phyloP scores from a whole-genome alignment of 805 yeast genomes.

The Dipodascopsis uninucleata region DNA sequence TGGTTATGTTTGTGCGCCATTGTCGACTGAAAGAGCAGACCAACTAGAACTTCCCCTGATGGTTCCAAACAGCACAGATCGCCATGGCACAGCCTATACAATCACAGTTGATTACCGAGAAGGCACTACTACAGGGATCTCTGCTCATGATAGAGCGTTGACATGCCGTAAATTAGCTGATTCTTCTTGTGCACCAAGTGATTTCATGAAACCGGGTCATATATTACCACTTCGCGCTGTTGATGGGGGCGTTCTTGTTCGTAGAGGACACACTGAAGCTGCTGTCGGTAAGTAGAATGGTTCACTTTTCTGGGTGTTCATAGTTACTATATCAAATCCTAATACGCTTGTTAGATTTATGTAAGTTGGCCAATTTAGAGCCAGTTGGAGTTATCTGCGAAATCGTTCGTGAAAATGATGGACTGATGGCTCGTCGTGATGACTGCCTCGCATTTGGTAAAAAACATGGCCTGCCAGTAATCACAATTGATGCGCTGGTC shows the following conservation, averaged over 20 bases:
- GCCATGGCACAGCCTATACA: slow-evolving; percentile 97
- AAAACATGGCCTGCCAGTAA: slow-evolving; percentile 59
- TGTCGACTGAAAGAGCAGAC: slow-evolving; percentile 75
- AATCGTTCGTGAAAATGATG: slow-evolving; percentile 87
- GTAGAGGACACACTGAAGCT: slow-evolving; percentile 98
- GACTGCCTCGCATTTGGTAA: slow-evolving; percentile 74
- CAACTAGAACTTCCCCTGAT: slow-evolving; percentile 73
- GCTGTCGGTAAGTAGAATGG: slow-evolving; percentile 47
- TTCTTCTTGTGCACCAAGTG: slow-evolving; percentile 51
- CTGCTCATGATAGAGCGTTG: slow-evolving; percentile 87
- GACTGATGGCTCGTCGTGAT: slow-evolving; percentile 88
- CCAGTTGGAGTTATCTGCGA: slow-evolving; percentile 95
- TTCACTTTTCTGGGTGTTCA: not conserved
- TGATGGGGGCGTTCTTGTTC: slow-evolving; percentile 71
- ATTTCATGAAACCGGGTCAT: slow-evolving; percentile 91
- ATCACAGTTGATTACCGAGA: slow-evolving; percentile 80
- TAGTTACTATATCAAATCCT: not conserved
- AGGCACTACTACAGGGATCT: slow-evolving; percentile 95
- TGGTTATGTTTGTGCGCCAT: slow-evolving; percentile 92
- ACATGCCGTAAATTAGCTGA: slow-evolving; percentile 73
- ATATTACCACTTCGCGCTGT: slow-evolving; percentile 87
- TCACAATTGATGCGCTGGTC: slow-evolving; percentile 73
- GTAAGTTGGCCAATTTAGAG: slow-evolving; percentile 67
- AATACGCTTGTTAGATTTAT: slow-evolving; percentile 49
- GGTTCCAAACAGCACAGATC: slow-evolving; percentile 62